Percentiles rank a stretch among this genome's conserved stretches.
Conservation (phyloP, 257 asterid genomes). For the Nicotiana tomentosiformis region DNA sequence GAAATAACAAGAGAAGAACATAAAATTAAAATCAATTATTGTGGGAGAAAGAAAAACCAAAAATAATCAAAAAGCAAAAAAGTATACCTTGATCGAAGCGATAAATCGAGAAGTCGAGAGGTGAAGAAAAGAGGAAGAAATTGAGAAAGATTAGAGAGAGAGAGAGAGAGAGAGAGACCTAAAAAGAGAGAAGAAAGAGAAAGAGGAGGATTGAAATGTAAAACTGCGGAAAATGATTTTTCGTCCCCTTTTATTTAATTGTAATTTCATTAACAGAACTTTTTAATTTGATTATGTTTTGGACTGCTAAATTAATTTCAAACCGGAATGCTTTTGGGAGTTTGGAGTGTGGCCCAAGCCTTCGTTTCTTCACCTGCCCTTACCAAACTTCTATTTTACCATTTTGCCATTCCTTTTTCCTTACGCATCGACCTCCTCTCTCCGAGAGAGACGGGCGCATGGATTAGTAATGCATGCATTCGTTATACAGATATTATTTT, state of each 20-base stretch:
- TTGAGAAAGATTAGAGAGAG: background rate
- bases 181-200: slow-evolving; percentile 1
- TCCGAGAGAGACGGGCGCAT: background rate
- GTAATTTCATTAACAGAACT: background rate
- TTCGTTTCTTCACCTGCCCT: slow-evolving; percentile 6
- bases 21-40: background rate
- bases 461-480: too few relatives aligned
- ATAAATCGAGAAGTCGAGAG: background rate
- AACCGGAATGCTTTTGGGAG: background rate
- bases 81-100: slow-evolving; percentile 1
- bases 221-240: background rate
- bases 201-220: background rate
- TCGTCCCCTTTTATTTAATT: background rate
- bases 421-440: background rate
- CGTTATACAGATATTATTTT: too few relatives aligned
- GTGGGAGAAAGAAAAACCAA: background rate
- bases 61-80: background rate
- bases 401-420: slow-evolving; percentile 9
- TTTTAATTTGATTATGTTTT: background rate
- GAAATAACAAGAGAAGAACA: background rate
- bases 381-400: background rate
- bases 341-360: background rate
- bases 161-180: slow-evolving; percentile 3
- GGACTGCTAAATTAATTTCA: background rate
- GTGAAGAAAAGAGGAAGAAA: background rate